phyloP scores from a whole-genome alignment of 257 asterid species.

The Primulina tabacum region DNA sequence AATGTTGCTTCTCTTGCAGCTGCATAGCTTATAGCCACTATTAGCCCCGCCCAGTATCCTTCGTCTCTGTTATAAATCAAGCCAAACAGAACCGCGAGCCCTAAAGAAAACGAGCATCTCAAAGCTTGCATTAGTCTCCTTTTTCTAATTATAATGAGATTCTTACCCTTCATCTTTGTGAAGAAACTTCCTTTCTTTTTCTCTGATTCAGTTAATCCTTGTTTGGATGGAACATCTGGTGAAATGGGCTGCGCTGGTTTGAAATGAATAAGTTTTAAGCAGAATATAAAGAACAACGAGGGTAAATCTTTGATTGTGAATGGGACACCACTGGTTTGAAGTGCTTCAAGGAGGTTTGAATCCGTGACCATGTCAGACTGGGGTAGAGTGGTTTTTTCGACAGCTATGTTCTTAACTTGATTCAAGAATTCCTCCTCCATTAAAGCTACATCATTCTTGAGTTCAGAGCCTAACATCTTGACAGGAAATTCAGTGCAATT shows the following conservation, averaged over 20 bases:
- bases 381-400: slow-evolving; percentile 44
- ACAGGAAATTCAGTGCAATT: slow-evolving; percentile 43
- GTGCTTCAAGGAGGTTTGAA: slow-evolving; percentile 42
- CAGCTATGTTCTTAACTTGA: slow-evolving; percentile 40
- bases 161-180: slow-evolving; percentile 18
- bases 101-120: slow-evolving; percentile 64
- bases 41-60: slow-evolving; percentile 77
- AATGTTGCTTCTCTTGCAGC: slow-evolving; percentile 72
- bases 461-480: slow-evolving; percentile 26
- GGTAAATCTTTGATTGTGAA: slow-evolving; percentile 40
- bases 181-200: slow-evolving; percentile 21
- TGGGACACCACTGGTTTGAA: slow-evolving; percentile 33
- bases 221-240: slow-evolving; percentile 14
- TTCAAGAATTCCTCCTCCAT: slow-evolving; percentile 38
- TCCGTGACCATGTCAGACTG: slow-evolving; percentile 35
- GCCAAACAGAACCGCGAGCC: slow-evolving; percentile 64
- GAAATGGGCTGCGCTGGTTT: slow-evolving; percentile 21
- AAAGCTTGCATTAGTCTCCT: slow-evolving; percentile 58
- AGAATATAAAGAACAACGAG: slow-evolving; percentile 65
- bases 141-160: slow-evolving; percentile 26
- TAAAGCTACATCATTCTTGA: slow-evolving; percentile 31
- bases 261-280: slow-evolving; percentile 53
- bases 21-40: slow-evolving; percentile 66
- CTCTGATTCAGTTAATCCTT: slow-evolving; percentile 13
- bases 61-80: slow-evolving; percentile 56